Evolutionary conservation across 73 alveolate genomes (phyloP), one percentile per base, ranked within the genome.

Genomic region (Blepharisma stoltei): DNA sequence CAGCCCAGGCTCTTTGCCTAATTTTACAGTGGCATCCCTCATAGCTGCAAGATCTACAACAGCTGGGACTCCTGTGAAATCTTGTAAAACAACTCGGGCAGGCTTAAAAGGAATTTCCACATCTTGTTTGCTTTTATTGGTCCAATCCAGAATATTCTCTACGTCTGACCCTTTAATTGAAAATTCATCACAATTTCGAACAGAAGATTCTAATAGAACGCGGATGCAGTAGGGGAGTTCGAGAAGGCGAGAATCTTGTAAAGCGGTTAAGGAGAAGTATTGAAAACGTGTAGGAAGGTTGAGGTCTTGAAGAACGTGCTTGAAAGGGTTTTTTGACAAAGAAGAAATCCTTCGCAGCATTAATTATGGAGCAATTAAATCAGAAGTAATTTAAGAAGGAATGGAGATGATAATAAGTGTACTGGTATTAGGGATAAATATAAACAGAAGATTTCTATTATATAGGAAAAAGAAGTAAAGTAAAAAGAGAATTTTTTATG

Each of bases 11-110:
- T 92, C 96, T 46, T 92, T 92, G 6, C 98, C 98, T 78, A 92
- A 78, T 66, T 88, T 76, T 70, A 68, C 70, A 81, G 88, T 88
- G 54, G 95, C 93, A 54, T 90, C 93, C 66, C 98, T 86, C 98
- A 92, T 92, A 20, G 98, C 98, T 18, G 98, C 98, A 41, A 92
- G 82, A 54, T 92, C 98, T 37, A 92, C 98, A 32, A 89, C 95
- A 53, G 94, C 93, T 44, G 98, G 98, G 25, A 92, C 98, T 47
- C 98, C 92, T 83, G 98, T 89, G 90, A 92, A 87, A 73, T 92
- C 98, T 89, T 92, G 89, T 38, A 92, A 82, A 67, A 92, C 86
- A 6, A 92, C 98, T 83, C 98, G 87, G 37, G 98, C 98, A 45
- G 98, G 98, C 70, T 92, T 92, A 91, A 92, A 92, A 8, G 98